Evolutionary conservation across 495 filamentous ascomycete species (phyloP).

Genomic region (Lepidopterella palustris): DNA sequence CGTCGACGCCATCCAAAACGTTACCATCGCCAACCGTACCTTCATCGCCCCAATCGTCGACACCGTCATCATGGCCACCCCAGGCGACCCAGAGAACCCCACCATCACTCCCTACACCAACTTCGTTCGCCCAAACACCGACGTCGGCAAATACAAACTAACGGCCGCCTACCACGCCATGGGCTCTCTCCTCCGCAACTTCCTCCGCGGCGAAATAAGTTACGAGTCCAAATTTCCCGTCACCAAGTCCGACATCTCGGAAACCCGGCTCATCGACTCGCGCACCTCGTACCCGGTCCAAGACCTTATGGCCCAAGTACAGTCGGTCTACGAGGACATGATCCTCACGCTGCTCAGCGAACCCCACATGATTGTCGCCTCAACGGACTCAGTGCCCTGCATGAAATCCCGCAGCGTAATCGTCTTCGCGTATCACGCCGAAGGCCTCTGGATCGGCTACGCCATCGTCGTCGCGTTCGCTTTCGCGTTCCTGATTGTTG

Average conservation of each 20-base stretch:
- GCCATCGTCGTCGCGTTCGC: constrained; percentile 32
- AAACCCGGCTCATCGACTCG: constrained; percentile 33
- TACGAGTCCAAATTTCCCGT: constrained; percentile 19
- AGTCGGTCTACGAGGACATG: constrained; percentile 36
- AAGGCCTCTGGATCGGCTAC: constrained; percentile 39
- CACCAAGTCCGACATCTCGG: constrained; percentile 33
- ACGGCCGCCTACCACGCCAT: constrained; percentile 34
- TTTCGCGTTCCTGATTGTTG: constrained; percentile 30
- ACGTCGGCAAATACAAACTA: constrained; percentile 30
- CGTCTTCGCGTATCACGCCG: constrained; percentile 32
- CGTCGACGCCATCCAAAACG: constrained; percentile 19
- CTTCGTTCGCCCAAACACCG: constrained; percentile 14
- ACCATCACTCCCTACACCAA: constrained; percentile 9
- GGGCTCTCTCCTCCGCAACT: constrained; percentile 30
- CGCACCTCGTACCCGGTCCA: constrained; percentile 26
- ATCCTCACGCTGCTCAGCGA: constrained; percentile 37
- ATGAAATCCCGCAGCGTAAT: constrained; percentile 26
- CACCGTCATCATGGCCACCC: constrained; percentile 5
- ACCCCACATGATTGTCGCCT: constrained; percentile 32
- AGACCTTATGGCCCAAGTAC: constrained; percentile 26
- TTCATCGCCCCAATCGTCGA: constrained; percentile 25
- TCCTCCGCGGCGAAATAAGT: constrained; percentile 30
- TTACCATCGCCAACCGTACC: constrained; percentile 8
- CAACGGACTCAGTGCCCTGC: constrained; percentile 22
- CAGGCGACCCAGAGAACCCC: background rate